Evolutionary conservation across 2,329 filamentous ascomycete genomes (phyloP).

Genomic region (Cryphonectria naterciae): DNA sequence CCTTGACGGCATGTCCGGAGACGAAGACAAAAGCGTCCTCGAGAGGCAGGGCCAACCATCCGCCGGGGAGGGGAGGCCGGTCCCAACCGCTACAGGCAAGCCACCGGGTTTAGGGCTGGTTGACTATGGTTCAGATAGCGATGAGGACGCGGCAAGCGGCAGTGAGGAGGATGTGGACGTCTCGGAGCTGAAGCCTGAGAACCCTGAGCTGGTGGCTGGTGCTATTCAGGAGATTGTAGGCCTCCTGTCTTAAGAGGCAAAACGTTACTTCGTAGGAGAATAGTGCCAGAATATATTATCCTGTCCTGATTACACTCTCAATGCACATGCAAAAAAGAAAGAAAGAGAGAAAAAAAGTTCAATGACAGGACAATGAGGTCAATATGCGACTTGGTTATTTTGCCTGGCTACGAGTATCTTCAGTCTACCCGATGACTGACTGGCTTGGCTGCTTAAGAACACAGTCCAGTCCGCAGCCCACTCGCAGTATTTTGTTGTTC

Average conservation of each 20-base stretch:
- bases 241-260: constrained; percentile 18
- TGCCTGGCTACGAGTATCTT: neutral
- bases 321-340: neutral
- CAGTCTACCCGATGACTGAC: neutral
- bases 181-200: constrained; percentile 22
- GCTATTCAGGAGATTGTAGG: constrained; percentile 29
- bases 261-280: neutral
- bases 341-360: neutral
- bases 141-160: constrained; percentile 21
- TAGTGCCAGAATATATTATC: neutral
- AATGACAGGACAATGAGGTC: constrained; percentile 7
- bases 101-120: constrained; percentile 9
- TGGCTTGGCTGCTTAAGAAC: neutral
- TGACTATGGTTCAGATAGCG: constrained; percentile 28
- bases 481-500: neutral
- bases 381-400: constrained; percentile 15
- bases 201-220: constrained; percentile 28
- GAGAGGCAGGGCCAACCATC: neutral
- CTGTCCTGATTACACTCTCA: neutral
- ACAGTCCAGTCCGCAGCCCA: neutral
- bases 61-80: neutral
- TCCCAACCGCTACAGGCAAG: neutral
- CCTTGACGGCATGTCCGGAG: neutral
- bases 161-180: constrained; percentile 25
- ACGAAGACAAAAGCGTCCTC: neutral